Evolutionary conservation across 805 yeast species (phyloP), one percentile per base, ranked within the genome.

Genomic region (Wickerhamiella qilinensis): DNA sequence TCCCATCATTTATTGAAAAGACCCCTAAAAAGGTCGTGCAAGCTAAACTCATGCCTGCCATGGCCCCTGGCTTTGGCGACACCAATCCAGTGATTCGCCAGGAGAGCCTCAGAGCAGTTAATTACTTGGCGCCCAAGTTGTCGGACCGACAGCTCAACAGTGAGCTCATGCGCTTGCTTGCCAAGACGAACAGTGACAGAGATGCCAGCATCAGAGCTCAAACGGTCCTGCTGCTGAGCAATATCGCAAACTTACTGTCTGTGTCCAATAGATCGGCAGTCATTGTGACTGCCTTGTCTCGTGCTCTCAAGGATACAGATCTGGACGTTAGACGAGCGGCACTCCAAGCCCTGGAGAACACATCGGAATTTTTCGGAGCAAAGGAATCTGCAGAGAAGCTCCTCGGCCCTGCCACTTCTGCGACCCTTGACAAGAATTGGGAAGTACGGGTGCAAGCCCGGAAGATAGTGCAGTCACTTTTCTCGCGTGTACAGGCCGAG

Each of bases 11-110:
- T 43, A 62, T 73, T 20, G 62, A 60, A 1, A 56, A 56, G 28
- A 54, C 84, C 18, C 63, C 72, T 2, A 72, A 71, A 30, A 57
- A 68, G 33, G 83, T 78, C 22, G 69, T 86, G 3, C 77, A 77
- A 45, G 75, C 69, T 46, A 74, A 71, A 46, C 67, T 91, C 1
- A 83, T 81, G 55, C 71, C 72, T 8, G 68, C 68, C 35, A 64
- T 81, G 48, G 59, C 77, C n/a, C 73, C 78, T 15, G 97, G 98
- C 0, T 79, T 88, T 50, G 72, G 76, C 25, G 98, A 88, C 54
- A 73, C 91, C 1, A 86, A 83, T 53, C 69, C 75, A 3, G 67
- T 77, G n/a, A 73, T 88, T 30, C 64, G 96, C 45, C 80, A 80
- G 46, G 82, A 77, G 38, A 81, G 96, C 0, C 62, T 88, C 29